Conservation (phyloP, 495 filamentous ascomycete species). For the Hypoxylon trugodes region DNA sequence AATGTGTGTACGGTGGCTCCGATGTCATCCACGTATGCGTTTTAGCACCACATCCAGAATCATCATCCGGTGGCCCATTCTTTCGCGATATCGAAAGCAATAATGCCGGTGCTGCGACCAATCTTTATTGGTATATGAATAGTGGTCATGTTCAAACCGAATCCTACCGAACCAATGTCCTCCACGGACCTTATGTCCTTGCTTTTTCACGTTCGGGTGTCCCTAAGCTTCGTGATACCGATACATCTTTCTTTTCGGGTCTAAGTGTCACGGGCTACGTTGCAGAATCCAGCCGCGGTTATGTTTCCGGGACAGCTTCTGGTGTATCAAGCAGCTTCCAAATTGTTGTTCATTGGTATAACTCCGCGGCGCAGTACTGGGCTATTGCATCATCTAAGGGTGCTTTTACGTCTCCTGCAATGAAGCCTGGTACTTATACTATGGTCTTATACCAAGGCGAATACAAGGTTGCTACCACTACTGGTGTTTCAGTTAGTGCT, state of each 20-base stretch:
- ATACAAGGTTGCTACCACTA: constrained; percentile 61
- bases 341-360: constrained; percentile 72
- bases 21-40: constrained; percentile 61
- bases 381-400: constrained; percentile 61
- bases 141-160: constrained; percentile 71
- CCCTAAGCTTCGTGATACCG: constrained; percentile 55
- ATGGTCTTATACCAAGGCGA: constrained; percentile 74
- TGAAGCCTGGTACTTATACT: constrained; percentile 73
- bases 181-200: constrained; percentile 74
- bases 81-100: constrained; percentile 72
- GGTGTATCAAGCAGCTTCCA: constrained; percentile 57
- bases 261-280: constrained; percentile 67
- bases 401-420: constrained; percentile 67
- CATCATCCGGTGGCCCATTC: constrained; percentile 66
- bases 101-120: constrained; percentile 64
- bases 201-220: constrained; percentile 67
- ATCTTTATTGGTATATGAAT: constrained; percentile 77
- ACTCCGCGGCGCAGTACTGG: constrained; percentile 71
- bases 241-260: constrained; percentile 67
- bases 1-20: constrained; percentile 62
- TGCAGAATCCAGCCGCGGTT: constrained; percentile 60
- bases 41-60: constrained; percentile 60
- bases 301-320: constrained; percentile 66
- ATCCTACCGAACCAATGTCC: constrained; percentile 63
- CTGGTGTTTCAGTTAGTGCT: constrained; percentile 61